These are phyloP conservation scores for Candida khao-thaluensis DNA, from an alignment of 805 yeast genomes.

Conservation along the genomic window DNA sequence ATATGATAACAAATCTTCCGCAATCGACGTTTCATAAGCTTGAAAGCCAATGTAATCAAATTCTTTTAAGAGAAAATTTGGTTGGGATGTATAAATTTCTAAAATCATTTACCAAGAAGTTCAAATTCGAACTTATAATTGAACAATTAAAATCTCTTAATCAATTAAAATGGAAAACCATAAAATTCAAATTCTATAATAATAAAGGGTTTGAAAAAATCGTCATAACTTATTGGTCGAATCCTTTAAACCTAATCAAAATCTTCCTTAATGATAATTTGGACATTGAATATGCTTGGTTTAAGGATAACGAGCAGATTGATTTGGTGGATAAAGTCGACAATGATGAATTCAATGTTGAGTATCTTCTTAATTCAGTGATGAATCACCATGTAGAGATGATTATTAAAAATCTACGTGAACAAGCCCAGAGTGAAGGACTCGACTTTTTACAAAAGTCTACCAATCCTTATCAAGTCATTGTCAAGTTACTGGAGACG, in stretches of 20 bases:
- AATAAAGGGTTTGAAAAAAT: conserved; percentile 47
- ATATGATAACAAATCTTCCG: conserved; percentile 31
- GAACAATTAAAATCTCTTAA: conserved; percentile 50
- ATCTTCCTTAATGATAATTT: conserved; percentile 54
- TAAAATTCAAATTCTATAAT: conserved; percentile 57
- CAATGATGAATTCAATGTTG: conserved; percentile 33
- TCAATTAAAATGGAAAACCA: conserved; percentile 53
- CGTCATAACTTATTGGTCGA: conserved; percentile 62
- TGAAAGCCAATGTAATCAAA: conserved; percentile 56
- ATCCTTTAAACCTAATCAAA: conserved; percentile 55
- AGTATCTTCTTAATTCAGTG: conserved; percentile 32
- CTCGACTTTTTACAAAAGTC: not conserved
- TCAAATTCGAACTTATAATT: conserved; percentile 55
- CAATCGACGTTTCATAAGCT: conserved; percentile 37
- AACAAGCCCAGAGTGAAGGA: not conserved
- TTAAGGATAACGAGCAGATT: conserved; percentile 50
- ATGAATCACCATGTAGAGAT: conserved; percentile 40
- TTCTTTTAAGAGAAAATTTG: conserved; percentile 47
- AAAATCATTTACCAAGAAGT: conserved; percentile 59
- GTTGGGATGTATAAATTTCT: conserved; percentile 55
- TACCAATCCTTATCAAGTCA: conserved; percentile 32
- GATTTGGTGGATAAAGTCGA: conserved; percentile 18
- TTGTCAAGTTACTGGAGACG: conserved; percentile 30
- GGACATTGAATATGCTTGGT: conserved; percentile 60
- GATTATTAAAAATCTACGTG: conserved; percentile 22